phyloP scores from a whole-genome alignment of 495 filamentous ascomycete species.

The Penicillium egyptiacum region DNA sequence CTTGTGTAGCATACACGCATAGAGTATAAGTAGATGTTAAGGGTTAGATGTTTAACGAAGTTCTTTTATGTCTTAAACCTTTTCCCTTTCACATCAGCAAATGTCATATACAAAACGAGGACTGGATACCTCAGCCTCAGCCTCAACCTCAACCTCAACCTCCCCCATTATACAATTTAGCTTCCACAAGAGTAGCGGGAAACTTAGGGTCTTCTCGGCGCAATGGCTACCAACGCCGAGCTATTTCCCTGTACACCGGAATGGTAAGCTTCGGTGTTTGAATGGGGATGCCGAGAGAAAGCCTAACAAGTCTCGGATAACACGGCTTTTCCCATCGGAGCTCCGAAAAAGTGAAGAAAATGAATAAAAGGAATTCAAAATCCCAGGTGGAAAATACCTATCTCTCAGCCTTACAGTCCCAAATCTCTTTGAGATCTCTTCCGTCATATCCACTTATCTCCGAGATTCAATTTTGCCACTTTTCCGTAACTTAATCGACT shows the following conservation, averaged over 20 bases:
- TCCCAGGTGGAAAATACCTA: neutral
- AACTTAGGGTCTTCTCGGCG: neutral
- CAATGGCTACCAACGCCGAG: neutral
- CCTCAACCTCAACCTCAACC: too few relatives aligned
- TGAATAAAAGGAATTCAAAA: neutral
- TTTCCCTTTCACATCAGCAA: neutral
- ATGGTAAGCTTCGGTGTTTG: neutral
- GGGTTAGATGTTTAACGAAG: constrained; percentile 1
- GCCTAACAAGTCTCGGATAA: neutral
- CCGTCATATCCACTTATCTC: neutral
- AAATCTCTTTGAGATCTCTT: neutral
- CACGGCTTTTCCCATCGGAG: neutral
- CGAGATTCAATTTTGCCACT: neutral
- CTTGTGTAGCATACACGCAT: constrained; percentile 13
- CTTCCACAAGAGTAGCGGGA: neutral
- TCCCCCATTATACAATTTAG: too few relatives aligned
- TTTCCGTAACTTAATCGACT: neutral
- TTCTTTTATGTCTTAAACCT: neutral
- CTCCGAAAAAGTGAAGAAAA: neutral
- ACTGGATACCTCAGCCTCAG: too few relatives aligned
- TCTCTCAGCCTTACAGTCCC: neutral
- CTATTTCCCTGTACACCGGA: neutral
- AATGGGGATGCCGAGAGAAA: neutral
- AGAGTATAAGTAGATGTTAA: constrained; percentile 8
- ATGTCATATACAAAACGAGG: constrained; percentile 13